Base-by-base conservation (phyloP, 2,329 filamentous ascomycete genomes). In the Fusarium decemcellulare region DNA sequence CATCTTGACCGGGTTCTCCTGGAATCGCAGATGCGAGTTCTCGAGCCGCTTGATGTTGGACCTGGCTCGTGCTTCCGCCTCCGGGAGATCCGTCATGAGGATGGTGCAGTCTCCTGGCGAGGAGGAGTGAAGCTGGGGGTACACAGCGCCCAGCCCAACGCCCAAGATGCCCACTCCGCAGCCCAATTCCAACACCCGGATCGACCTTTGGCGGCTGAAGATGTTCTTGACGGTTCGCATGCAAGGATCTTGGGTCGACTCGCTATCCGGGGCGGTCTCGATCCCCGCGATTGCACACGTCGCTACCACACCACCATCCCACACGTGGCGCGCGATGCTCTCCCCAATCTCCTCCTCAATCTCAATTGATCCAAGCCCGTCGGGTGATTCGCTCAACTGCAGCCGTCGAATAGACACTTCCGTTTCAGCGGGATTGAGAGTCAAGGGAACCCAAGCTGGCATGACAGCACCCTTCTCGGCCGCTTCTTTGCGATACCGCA, bases 291-390 rank as follows among this genome's bases (percentile, higher is more conserved):
- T 71, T 42, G 76, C 76, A 27, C 77, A 78, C 16, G 80, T 69
- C 1, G 84, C 82, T 7, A 86, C 78, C 10, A 89, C 77, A 1
- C 87, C 87, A 2, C 83, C 87, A 55, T 90, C 87, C 87, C 87
- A 90, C 7, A 89, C 80, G 63, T 89, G 87, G 4, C 87, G 83
- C 1, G 87, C 87, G 58, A 90, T 89, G 72, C 86, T 88, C 76
- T 89, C 87, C 14, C 86, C 87, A 10, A 89, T 83, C 55, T 88
- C 86, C 63, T 90, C 88, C 56, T 86, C 84, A 6, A 89, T 76
- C 30, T 83, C 79, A 8, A 87, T 64, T 10, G 67, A 70, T 1
- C 75, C 70, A 3, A 75, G 47, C 15, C 67, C 66, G 9, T 72
- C 71, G 2, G 67, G 32, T 1, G 63, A 64, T 1, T 72, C 73